Base-by-base conservation (phyloP, 1,284 basidiomycete genomes). In the Malassezia yamatoensis region DNA sequence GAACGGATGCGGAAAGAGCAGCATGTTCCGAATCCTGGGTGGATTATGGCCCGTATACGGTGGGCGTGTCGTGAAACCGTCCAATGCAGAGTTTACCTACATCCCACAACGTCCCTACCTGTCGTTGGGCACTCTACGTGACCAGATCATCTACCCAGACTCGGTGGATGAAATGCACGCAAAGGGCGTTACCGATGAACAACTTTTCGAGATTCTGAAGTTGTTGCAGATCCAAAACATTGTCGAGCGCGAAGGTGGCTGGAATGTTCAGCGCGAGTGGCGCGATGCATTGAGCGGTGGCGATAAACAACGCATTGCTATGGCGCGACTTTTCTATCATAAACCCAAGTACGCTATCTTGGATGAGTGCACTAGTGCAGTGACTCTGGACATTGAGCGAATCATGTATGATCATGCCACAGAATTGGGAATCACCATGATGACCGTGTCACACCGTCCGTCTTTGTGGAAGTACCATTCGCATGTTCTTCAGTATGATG, bases 31-130 rank as follows among this genome's bases (percentile, higher is more conserved):
- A 24, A 94, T 96, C 58, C 80, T 98, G 2, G 93, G 91, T 39
- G 93, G 91, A 16, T 81, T 98, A 7, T 98, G 93, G 91, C 91
- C 93, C 1, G 87, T 96, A 4, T 94, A 96, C 69, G 93, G 84
- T 79, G 93, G 93, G 0, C 80, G 83, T 11, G 90, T 98, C n/a
- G 83, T 85, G 67, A 96, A 96, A 76, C 93, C 93, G 0, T 82
- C 86, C 15, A 85, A 88, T 6, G 82, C 82, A 8, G 83, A 91
- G 58, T 96, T 98, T 75, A 88, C 91, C 45, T 83, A 96, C 61
- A 94, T 98, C 63, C 93, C 93, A 15, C 93, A 98, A 73, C 81
- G 93, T 41, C 93, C 93, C 0, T 96, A 96, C 76, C 82, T 96
- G 8, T 88, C 87, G 4, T 79, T 90, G 15, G 93, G 93, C 9